Evolutionary conservation across 2,329 filamentous ascomycete species (phyloP), one percentile per base, ranked within the genome.

Genomic region (Aspergillus hiratsukae): DNA sequence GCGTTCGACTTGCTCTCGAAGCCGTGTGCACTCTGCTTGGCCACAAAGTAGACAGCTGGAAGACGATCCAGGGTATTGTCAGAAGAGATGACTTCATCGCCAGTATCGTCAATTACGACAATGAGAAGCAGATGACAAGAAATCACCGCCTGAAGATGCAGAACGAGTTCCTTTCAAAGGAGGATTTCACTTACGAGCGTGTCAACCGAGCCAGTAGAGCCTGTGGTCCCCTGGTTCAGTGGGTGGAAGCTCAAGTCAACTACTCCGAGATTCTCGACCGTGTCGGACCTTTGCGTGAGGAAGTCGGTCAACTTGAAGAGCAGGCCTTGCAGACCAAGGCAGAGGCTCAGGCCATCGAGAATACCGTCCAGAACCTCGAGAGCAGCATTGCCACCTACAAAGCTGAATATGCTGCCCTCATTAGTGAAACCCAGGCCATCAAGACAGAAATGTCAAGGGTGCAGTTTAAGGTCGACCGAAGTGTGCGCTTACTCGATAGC

Each of bases 251-350:
- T 21, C 94, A 99, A 76, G 94, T 99, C 70, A 91, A 90, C 69
- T 99, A 96, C 75, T 96, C 93, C n/a, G 91, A 94, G 63, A 99
- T 99, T 66, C 79, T 99, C 61, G 92, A 97, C 70, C 87, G 91
- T 40, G 91, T 99, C 57, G 95, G 93, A 1, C 94, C 94, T 25
- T 80, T 99, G 55, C 88, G 93, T 70, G 88, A 93, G 51, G 94
- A 99, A 74, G 93, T 99, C 48, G 83, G 84, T 25, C 81, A 89
- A 69, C 84, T 99, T 19, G 91, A 97, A 75, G 88, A 95, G 58
- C 85, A 93, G 72, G 90, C 93, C 31, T 80, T 96, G 50, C 86
- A 95, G 75, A 99, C 94, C 19, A 96, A 95, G 76, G 92, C 93
- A 0, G 88, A 96, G 72, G 94, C 94, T 7, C 88, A 91, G 75